Percentiles rank a stretch among this genome's conserved stretches.
Conservation (phyloP, 1,284 basidiomycete species). For the Ustilago xerochloae region DNA sequence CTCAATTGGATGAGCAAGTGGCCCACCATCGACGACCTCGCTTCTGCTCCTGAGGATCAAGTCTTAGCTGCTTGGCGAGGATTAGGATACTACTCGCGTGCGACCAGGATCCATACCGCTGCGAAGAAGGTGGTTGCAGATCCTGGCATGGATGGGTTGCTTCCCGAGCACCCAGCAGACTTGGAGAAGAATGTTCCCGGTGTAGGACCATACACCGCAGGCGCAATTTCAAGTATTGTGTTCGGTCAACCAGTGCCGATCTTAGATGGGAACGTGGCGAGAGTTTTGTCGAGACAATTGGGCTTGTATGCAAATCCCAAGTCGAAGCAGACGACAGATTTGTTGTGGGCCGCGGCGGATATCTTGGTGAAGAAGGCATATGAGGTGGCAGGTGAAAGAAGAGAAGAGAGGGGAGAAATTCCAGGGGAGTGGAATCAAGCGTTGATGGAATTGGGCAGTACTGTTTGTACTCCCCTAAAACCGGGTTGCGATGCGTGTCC, state of each 20-base stretch:
- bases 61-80: conserved; percentile 65
- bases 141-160: conserved; percentile 73
- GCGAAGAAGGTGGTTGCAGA: conserved; percentile 59
- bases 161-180: conserved; percentile 82
- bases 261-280: conserved; percentile 63
- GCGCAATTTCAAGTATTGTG: conserved; percentile 64
- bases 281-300: conserved; percentile 61
- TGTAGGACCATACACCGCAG: conserved; percentile 86
- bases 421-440: conserved; percentile 66
- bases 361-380: conserved; percentile 48
- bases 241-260: conserved; percentile 62
- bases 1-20: conserved; percentile 62
- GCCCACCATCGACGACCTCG: conserved; percentile 73
- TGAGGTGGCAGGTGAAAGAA: too few relatives aligned
- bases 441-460: conserved; percentile 65
- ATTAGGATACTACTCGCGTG: conserved; percentile 65
- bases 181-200: conserved; percentile 88
- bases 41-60: conserved; percentile 73
- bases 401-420: conserved; percentile 18
- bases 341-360: conserved; percentile 58
- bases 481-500: conserved; percentile 58
- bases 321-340: conserved; percentile 55
- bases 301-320: conserved; percentile 60
- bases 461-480: conserved; percentile 42
- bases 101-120: conserved; percentile 62